Base-by-base conservation (phyloP, 1,284 basidiomycete genomes). In the Thelephora terrestris region DNA sequence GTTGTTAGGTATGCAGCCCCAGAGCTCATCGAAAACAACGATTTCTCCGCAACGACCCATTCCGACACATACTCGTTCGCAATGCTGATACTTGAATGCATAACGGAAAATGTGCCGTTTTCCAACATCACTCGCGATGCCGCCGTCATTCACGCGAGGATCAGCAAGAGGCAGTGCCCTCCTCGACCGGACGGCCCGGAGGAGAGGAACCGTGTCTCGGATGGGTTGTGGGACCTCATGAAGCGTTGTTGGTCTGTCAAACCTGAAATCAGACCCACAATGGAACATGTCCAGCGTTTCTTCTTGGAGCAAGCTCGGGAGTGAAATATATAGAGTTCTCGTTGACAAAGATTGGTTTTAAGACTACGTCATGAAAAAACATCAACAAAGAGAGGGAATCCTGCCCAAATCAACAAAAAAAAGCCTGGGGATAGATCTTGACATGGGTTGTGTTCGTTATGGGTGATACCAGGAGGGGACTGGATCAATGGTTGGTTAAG, bases 1-100 rank as follows among this genome's bases (percentile, higher is more conserved):
- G 70, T 70, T 45, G 64, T 71, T 34, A 70, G 78, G 10, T 81
- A 78, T 77, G 64, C 75, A 20, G 74, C 78, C 5, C 79, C 78
- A 1, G 78, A 81, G 55, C 63, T 79, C 43, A 71, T 73, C 48
- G 61, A 69, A 18, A 66, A 67, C 18, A 64, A 61, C 4, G 61
- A 64, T 17, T 51, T 57, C 20, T 61, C 63, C 24, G 70, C 70
- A 0, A 73, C 71, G n/a, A 66, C 61, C 53, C 63, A 63, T 34
- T 66, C 70, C 20, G 78, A 81, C 54, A 62, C 71, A 0, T 81
- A 77, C 53, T 74, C 76, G 3, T 79, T 72, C 47, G 73, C 70
- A 5, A 81, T 81, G 78, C 66, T 73, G 14, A 65, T 76, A 39
- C 63, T 79, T 17, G 78, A 80, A 54, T 66, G 78, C 43, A 56